Base-by-base conservation (phyloP, 2,329 filamentous ascomycete genomes). In the Chaetoscypha palmicola region DNA sequence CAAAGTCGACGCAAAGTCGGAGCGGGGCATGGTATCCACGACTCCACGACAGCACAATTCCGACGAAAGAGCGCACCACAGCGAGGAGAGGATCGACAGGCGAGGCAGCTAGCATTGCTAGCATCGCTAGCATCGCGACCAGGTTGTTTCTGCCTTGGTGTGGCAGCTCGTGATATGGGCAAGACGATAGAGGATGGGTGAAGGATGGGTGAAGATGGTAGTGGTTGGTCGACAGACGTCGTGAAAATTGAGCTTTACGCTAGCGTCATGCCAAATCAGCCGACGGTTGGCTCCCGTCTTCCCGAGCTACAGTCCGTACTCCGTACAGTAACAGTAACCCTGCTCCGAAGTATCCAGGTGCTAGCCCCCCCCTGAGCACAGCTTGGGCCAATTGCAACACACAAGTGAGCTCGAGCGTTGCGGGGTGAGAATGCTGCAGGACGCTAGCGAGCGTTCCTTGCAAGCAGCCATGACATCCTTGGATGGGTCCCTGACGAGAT, bases 21-120 rank as follows among this genome's bases (percentile, higher is more conserved):
- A 49, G 46, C 23, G 41, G 47, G 48, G 42, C 51, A 39, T 52
- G 46, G 46, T 45, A 48, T 26, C 45, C 49, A 47, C 36, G 39
- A 46, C 36, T n/a, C n/a, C n/a, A n/a, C n/a, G n/a, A 28, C 17
- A 26, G 33, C 12, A n/a, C 12, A 20, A 16, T 12, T 26, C 26
- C 32, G 22, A 35, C 31, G 40, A 19, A 31, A 21, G 14, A 31
- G 28, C 12, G 28, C 19, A 14, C 19, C n/a, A 43, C 41, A 38
- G 38, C 41, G 35, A 16, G 19, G 10, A 37, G 35, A 47, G 38
- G 36, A 20, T 34, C n/a, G n/a, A n/a, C n/a, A n/a, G n/a, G n/a
- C n/a, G n/a, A n/a, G n/a, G n/a, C n/a, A n/a, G n/a, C n/a, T n/a
- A n/a, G n/a, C n/a, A n/a, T n/a, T n/a, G n/a, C n/a, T n/a, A n/a